Percentiles rank a stretch among this genome's conserved stretches.
Conservation (phyloP, 2,329 filamentous ascomycete species). For the Epichloe typhina region DNA sequence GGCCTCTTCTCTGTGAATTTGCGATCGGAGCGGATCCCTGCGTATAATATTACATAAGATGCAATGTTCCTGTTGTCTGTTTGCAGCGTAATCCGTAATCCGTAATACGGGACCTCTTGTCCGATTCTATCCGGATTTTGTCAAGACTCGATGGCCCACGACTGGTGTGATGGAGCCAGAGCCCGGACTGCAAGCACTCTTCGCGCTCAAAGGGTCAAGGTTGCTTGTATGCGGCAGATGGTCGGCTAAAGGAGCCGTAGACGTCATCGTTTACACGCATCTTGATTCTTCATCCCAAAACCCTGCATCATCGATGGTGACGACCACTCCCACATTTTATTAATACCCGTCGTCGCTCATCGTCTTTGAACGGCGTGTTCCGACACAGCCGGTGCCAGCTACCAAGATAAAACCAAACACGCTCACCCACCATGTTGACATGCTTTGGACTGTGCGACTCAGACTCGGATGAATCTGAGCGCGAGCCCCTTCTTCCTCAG, state of each 20-base stretch:
- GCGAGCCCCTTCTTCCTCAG: slow-evolving; percentile 66
- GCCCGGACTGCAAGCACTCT: background rate
- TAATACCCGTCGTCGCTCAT: background rate
- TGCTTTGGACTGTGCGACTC: slow-evolving; percentile 48
- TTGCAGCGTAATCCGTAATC: no score
- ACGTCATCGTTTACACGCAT: slow-evolving; percentile 1
- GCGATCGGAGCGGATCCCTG: no score
- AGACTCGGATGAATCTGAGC: slow-evolving; percentile 37
- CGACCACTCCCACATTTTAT: background rate
- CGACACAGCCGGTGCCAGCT: background rate
- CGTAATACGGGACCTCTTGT: no score
- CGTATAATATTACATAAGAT: no score
- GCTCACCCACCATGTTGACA: slow-evolving; percentile 35
- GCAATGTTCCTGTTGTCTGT: no score
- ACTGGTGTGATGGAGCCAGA: no score
- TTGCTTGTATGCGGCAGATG: background rate
- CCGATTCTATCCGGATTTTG: no score
- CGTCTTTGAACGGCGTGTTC: no score
- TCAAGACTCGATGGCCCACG: no score
- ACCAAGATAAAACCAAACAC: background rate
- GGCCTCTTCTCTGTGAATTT: no score
- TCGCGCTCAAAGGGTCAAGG: background rate
- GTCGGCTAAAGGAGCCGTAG: background rate
- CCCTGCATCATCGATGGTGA: background rate
- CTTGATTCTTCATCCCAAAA: background rate